Base-by-base conservation (phyloP, 169 alveolate genomes). In the Prorocentrum cordatum region DNA sequence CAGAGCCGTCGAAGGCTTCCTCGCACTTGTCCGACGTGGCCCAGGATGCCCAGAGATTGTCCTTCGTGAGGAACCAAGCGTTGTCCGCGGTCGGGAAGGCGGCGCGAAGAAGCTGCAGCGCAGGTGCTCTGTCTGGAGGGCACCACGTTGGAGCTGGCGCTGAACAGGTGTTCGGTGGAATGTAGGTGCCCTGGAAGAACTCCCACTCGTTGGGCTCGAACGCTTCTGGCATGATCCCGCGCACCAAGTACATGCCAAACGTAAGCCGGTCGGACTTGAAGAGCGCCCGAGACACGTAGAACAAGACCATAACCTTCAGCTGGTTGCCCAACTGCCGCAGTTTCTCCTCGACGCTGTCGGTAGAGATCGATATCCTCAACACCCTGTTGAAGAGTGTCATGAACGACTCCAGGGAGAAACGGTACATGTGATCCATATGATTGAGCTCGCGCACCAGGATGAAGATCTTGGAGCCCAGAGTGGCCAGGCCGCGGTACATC, bases 381-480 rank as follows among this genome's bases (percentile, higher is more conserved):
- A 38, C 5, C 47, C 93, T 92, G 92, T 94, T 92, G 94, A 95
- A 96, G n/a, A 95, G 85, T 18, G 92, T 91, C 77, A 95, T 93
- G 94, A 95, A 96, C 64, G 95, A 92, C 58, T 93, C 95, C 61
- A 96, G 92, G 24, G 97, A 95, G 93, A 95, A 96, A 66, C 95
- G 95, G 83, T 96, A 96, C 98, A 96, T 96, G 83, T 96, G 96
- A 79, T 95, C 96, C n/a, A 95, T 84, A 80, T 94, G 94, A 38
- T 87, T 77, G 71, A 96, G 85, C 71, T 95, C 97, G 72, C 93
- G 93, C 79, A 96, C 93, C 42, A 95, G 94, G 64, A 95, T 95
- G 93, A 94, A 96, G 38, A 96, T 85, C 26, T 93, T 80, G 14
- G 96, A 92, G 50, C 98, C 98, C 77, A 92, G 91, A 31, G 94